These are phyloP conservation scores for Komagataella phaffii DNA, from an alignment of 805 yeast genomes.

Conservation along the genomic window DNA sequence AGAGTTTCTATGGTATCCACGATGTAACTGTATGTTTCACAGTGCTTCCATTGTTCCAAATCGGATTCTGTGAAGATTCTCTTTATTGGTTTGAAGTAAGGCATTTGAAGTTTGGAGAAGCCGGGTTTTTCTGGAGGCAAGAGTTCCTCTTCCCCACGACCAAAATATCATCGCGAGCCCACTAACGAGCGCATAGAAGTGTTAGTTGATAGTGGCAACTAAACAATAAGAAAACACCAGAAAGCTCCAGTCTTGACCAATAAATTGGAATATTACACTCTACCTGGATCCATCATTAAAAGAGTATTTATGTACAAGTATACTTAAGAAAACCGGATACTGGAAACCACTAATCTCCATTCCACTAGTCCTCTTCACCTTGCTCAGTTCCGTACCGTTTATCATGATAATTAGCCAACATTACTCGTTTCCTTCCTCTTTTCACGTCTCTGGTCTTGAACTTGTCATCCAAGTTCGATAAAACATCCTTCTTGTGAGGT, in stretches of 20 bases:
- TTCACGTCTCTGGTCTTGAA: neutral
- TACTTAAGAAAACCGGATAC: neutral
- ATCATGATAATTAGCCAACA: neutral
- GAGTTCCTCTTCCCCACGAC: neutral
- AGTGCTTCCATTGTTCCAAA: constrained; percentile 41
- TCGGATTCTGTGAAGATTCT: constrained; percentile 41
- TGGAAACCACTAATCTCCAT: neutral
- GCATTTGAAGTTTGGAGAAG: neutral
- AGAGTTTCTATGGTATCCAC: constrained; percentile 41
- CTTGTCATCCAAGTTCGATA: neutral
- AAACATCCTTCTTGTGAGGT: neutral
- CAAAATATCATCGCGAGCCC: neutral
- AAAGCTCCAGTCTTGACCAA: neutral
- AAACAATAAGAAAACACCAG: neutral
- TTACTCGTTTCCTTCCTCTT: neutral
- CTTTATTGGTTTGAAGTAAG: neutral
- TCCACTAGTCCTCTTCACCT: neutral
- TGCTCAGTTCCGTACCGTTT: neutral
- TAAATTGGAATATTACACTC: neutral
- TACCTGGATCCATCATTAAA: neutral
- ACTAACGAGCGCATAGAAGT: neutral
- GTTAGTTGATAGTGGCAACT: neutral
- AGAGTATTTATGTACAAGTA: neutral
- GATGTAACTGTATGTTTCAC: constrained; percentile 35
- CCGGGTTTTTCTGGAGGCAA: neutral